Evolutionary conservation across 352 stramenopile species (phyloP).

Genomic region (Globisporangium mamillatum): DNA sequence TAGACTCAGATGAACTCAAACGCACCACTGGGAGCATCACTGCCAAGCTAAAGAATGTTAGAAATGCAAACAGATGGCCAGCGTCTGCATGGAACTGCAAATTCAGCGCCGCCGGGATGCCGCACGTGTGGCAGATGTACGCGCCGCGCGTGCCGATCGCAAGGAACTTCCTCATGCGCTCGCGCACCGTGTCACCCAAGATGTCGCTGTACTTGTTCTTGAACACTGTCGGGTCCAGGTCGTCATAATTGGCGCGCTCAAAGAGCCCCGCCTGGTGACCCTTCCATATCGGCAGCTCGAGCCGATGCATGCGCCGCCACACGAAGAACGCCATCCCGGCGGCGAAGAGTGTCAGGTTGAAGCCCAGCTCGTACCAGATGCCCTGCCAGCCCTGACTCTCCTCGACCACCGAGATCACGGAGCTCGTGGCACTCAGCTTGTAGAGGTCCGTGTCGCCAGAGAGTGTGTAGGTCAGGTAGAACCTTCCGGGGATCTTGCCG

Average conservation of each 20-base stretch:
- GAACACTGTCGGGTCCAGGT: slow-evolving; percentile 39
- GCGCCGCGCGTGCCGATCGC: slow-evolving; percentile 38
- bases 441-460: slow-evolving; percentile 35
- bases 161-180: slow-evolving; percentile 52
- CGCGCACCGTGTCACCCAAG: slow-evolving; percentile 28
- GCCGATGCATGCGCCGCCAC: slow-evolving; percentile 47
- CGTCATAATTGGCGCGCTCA: slow-evolving; percentile 72
- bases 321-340: slow-evolving; percentile 56
- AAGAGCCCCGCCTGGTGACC: slow-evolving; percentile 59
- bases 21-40: slow-evolving; percentile 74
- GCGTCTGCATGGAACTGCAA: slow-evolving; percentile 68
- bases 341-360: slow-evolving; percentile 64
- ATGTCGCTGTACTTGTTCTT: slow-evolving; percentile 49
- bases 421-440: slow-evolving; percentile 42
- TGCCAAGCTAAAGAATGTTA: slow-evolving; percentile 66
- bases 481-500: slow-evolving; percentile 36
- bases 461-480: slow-evolving; percentile 59
- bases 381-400: slow-evolving; percentile 57
- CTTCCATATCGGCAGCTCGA: slow-evolving; percentile 66
- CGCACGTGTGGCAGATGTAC: slow-evolving; percentile 63
- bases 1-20: not conserved
- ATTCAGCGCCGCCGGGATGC: slow-evolving; percentile 63
- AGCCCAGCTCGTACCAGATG: slow-evolving; percentile 59
- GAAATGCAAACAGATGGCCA: slow-evolving; percentile 52
- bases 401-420: slow-evolving; percentile 50